A percentile compares a stretch with the other conserved stretches of the same genome.
These are phyloP conservation scores for Scedosporium dehoogii DNA, from an alignment of 2,329 filamentous ascomycete genomes.

Conservation along the genomic window DNA sequence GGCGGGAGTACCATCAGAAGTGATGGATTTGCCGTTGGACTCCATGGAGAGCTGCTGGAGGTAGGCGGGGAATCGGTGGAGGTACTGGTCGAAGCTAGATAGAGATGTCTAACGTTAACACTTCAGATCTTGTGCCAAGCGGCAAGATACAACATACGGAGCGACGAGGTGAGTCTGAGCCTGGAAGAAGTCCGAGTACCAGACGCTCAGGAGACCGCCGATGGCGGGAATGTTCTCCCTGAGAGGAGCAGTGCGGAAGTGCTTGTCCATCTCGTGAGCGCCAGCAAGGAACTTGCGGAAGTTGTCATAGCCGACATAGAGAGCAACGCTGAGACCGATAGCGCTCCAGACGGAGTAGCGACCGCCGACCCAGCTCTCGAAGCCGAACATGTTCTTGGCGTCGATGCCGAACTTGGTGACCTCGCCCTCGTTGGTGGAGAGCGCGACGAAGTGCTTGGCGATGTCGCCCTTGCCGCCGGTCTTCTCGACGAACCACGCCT, in stretches of 20 bases:
- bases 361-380: conserved; percentile 96
- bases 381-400: conserved; percentile 99
- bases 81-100: conserved; percentile 87
- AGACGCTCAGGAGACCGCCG: conserved; percentile 88
- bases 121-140: neutral
- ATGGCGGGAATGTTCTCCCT: conserved; percentile 92
- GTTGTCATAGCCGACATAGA: conserved; percentile 96
- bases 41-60: conserved; percentile 99
- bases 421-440: conserved; percentile 91
- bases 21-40: conserved; percentile 97
- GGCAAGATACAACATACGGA: conserved; percentile 50
- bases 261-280: conserved; percentile 95
- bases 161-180: conserved; percentile 96
- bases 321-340: conserved; percentile 85
- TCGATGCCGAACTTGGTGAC: conserved; percentile 99
- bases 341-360: conserved; percentile 99
- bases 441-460: conserved; percentile 96
- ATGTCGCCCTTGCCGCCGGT: conserved; percentile 70
- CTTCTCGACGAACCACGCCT: conserved; percentile 90
- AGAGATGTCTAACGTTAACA: conserved; percentile 1
- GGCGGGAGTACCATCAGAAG: conserved; percentile 75
- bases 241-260: conserved; percentile 85
- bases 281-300: conserved; percentile 93
- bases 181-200: conserved; percentile 98
- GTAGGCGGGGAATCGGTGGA: conserved; percentile 97